Evolutionary conservation across 176 grass and related monocot genomes (phyloP).

Genomic region (Avena eriantha): DNA sequence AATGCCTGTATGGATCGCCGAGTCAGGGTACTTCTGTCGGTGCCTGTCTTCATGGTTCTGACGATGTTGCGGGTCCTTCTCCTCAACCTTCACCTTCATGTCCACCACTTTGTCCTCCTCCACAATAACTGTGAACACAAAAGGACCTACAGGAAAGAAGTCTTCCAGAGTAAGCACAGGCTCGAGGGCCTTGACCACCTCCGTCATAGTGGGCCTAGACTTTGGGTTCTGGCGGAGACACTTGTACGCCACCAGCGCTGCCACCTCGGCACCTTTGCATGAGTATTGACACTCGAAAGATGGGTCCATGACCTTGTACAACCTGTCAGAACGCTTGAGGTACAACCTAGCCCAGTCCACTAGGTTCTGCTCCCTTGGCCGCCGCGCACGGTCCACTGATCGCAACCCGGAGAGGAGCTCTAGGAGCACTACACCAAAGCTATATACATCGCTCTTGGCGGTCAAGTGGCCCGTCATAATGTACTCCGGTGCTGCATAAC

Average conservation of each 20-base stretch:
- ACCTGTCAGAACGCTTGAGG: no score
- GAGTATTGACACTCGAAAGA: conserved; percentile 68
- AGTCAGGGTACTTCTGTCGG: no score
- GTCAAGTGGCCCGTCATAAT: no score
- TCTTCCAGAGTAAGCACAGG: conserved; percentile 52
- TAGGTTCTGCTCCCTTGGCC: no score
- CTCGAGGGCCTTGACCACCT: conserved; percentile 37
- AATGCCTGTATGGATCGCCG: conserved; percentile 41
- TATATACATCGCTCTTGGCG: background rate
- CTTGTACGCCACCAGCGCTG: background rate
- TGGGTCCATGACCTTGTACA: background rate
- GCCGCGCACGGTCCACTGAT: no score
- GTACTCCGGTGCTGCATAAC: background rate
- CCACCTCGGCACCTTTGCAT: background rate
- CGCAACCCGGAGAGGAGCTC: background rate
- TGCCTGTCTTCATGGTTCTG: conserved; percentile 32
- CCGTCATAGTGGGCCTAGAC: conserved; percentile 68
- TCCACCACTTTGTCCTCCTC: no score
- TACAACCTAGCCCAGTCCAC: no score
- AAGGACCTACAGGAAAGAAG: conserved; percentile 39
- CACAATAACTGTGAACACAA: conserved; percentile 16
- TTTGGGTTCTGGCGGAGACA: conserved; percentile 66
- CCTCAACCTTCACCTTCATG: background rate
- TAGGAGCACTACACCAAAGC: background rate
- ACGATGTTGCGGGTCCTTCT: conserved; percentile 28